phyloP scores from a whole-genome alignment of 345 rosid genomes.

The Capsella bursapastoris region DNA sequence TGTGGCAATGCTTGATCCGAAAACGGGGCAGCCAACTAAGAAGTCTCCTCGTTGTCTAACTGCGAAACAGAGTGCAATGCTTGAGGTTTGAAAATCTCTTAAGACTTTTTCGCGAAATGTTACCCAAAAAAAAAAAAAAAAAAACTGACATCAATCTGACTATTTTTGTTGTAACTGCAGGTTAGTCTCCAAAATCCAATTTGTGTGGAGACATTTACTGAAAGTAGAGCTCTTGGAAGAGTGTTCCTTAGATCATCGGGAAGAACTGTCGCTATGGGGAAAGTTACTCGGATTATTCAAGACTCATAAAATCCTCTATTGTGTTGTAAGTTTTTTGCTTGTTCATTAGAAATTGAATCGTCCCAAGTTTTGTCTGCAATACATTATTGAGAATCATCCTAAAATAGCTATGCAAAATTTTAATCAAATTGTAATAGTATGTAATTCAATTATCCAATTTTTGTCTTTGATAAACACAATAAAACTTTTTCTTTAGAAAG shows the following conservation, averaged over 20 bases:
- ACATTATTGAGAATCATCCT: constrained; percentile 8
- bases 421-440: neutral
- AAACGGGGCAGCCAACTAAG: constrained; percentile 83
- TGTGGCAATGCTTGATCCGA: constrained; percentile 72
- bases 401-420: neutral
- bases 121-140: neutral
- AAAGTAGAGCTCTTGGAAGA: constrained; percentile 84
- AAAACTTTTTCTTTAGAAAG: neutral
- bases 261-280: constrained; percentile 79
- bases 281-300: constrained; percentile 65
- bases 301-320: constrained; percentile 28
- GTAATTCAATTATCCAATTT: neutral
- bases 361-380: constrained; percentile 40
- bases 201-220: constrained; percentile 73
- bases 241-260: constrained; percentile 78
- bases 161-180: constrained; percentile 48
- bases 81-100: constrained; percentile 62
- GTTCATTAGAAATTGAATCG: constrained; percentile 17
- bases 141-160: constrained; percentile 9
- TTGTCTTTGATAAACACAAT: neutral
- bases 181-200: constrained; percentile 61
- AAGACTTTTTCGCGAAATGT: neutral
- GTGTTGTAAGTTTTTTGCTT: constrained; percentile 15
- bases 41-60: constrained; percentile 79
- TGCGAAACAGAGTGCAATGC: constrained; percentile 77